Conservation (phyloP, 768 basidiomycete species). For the Epithele typhae region DNA sequence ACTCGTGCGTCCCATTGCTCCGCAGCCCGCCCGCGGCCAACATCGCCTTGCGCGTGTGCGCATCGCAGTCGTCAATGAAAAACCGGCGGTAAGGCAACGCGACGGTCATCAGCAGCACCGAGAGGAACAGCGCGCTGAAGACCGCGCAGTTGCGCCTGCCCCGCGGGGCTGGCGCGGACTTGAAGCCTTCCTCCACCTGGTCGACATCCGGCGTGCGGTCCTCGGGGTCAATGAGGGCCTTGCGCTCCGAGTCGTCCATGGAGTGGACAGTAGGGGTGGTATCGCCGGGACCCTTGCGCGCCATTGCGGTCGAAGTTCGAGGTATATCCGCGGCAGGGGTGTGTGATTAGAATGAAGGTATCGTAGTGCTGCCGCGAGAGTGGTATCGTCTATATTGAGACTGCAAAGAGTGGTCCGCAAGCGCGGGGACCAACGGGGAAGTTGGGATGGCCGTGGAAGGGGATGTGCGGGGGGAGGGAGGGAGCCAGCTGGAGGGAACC, state of each 20-base stretch:
- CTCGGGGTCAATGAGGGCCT: constrained; percentile 13
- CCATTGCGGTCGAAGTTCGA: no score
- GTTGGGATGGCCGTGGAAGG: no score
- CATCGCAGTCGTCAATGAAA: not conserved
- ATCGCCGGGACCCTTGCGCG: no score
- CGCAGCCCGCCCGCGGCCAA: constrained; percentile 41
- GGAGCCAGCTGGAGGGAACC: no score
- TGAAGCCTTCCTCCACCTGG: constrained; percentile 8
- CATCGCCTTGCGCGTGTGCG: not conserved
- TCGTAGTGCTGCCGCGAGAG: no score
- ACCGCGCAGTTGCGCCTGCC: constrained; percentile 1
- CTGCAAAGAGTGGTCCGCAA: no score
- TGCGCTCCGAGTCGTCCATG: constrained; percentile 14
- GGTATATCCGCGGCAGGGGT: no score
- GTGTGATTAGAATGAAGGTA: no score
- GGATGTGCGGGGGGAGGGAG: no score
- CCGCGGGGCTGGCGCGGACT: not conserved
- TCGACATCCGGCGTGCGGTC: constrained; percentile 1
- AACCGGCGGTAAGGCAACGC: constrained; percentile 11
- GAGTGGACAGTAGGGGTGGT: no score
- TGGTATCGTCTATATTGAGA: no score
- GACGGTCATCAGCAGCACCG: constrained; percentile 8
- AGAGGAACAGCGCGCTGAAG: constrained; percentile 12
- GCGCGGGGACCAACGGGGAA: no score
- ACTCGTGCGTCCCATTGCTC: constrained; percentile 82